Evolutionary conservation across 208 protist species (phyloP).

Genomic region (Trypanosoma melophagium): DNA sequence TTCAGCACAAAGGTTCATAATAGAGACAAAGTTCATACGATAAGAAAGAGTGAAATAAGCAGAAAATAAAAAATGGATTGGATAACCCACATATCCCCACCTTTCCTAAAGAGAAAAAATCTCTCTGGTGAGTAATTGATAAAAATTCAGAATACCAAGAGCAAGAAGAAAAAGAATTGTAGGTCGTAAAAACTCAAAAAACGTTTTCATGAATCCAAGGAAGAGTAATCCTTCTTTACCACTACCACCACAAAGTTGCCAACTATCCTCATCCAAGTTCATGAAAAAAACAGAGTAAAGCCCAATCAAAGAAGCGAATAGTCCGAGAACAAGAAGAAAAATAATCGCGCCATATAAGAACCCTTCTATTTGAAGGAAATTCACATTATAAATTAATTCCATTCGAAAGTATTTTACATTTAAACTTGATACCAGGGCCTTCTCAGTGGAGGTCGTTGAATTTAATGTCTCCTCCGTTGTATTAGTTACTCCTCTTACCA

Average conservation of each 20-base stretch:
- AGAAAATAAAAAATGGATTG: neutral
- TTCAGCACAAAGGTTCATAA: too few species aligned
- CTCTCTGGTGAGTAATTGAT: neutral
- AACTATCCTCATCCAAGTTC: constrained; percentile 2
- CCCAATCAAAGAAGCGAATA: constrained; percentile 9
- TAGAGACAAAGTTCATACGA: too few species aligned
- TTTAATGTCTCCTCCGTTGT: too few species aligned
- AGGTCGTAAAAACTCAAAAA: constrained; percentile 14
- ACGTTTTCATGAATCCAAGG: neutral
- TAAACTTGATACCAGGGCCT: neutral
- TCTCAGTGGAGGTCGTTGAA: too few species aligned
- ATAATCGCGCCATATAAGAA: neutral
- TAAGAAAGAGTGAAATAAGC: neutral
- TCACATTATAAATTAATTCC: too few species aligned
- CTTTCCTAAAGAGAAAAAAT: constrained; percentile 6
- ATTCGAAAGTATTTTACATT: neutral
- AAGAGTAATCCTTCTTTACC: neutral
- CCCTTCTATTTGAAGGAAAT: neutral
- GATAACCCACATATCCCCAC: neutral
- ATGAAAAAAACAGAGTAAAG: constrained; percentile 5
- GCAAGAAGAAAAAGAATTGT: constrained; percentile 7
- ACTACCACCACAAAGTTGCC: neutral
- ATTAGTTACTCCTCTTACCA: neutral
- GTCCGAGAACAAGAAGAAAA: constrained; percentile 1
- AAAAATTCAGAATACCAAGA: constrained; percentile 10